phyloP scores from a whole-genome alignment of 441 rosid species.

The Euphorbia schlechtendalii region DNA sequence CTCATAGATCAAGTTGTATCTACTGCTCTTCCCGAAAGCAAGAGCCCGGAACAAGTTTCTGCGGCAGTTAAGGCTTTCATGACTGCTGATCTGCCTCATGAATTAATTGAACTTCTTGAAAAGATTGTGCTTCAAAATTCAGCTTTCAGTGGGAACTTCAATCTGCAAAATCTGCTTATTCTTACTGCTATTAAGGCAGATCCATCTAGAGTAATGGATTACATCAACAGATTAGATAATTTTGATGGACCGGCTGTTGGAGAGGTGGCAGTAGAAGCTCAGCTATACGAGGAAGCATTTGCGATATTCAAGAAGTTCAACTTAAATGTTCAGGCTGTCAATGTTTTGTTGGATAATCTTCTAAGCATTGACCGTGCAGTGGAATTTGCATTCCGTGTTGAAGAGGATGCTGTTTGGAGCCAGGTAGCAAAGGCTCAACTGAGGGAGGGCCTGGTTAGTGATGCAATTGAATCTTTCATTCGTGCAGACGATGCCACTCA shows the following conservation, averaged over 20 bases:
- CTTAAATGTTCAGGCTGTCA: conserved; percentile 93
- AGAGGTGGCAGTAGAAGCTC: conserved; percentile 96
- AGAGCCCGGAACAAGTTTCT: conserved; percentile 99
- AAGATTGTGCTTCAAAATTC: conserved; percentile 99
- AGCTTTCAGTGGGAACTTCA: conserved; percentile 99
- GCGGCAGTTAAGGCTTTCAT: conserved; percentile 99
- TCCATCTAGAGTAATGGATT: conserved; percentile 98
- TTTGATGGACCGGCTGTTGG: conserved; percentile 99
- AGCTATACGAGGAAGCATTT: conserved; percentile 86
- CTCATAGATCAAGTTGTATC: conserved; percentile 99
- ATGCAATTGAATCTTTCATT: conserved; percentile 95
- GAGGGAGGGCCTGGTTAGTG: conserved; percentile 91
- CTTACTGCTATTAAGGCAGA: conserved; percentile 98
- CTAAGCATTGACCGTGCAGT: conserved; percentile 92
- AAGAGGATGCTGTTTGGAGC: conserved; percentile 98
- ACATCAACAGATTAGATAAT: conserved; percentile 90
- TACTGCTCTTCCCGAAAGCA: conserved; percentile 99
- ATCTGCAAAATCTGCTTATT: conserved; percentile 93
- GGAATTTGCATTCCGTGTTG: conserved; percentile 96
- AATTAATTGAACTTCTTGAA: conserved; percentile 98
- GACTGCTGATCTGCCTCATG: conserved; percentile 99
- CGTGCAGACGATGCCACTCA: conserved; percentile 98
- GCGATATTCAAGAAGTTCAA: conserved; percentile 95
- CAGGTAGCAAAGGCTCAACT: conserved; percentile 98
- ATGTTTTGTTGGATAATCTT: conserved; percentile 81